Evolutionary conservation across 345 rosid genomes (phyloP), one percentile per base, ranked within the genome.

Genomic region (Eutrema yunnanense): DNA sequence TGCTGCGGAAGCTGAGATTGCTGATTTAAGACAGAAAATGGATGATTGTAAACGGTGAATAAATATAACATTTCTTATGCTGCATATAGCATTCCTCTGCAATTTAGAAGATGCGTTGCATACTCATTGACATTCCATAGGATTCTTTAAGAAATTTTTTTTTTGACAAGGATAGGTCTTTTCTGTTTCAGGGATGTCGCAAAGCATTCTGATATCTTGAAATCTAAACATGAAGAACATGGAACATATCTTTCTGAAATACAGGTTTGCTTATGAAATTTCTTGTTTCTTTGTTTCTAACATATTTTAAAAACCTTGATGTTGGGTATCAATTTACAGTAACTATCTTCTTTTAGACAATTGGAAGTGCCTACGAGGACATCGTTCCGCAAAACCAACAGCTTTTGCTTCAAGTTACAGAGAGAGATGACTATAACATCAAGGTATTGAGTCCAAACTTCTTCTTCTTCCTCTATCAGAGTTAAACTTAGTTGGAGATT

Each of bases 1-100:
- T 74, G 88, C 97, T 78, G 94, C 97, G 16, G 99, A 96, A 84
- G 97, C 98, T 64, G 99, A 92, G 82, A 90, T 96, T 86, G 94
- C 94, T 79, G 99, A 92, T 65, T 73, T 86, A 82, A 86, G 96
- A 78, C 97, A 86, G 81, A 90, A 81, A 71, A 79, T 86, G 72
- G 96, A 96, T 70, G 84, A 82, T 80, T 85, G 89, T 65, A 96
- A 82, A 84, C 87, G 98, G 99, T 92, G 49, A 74, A 40, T 37
- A 61, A 36, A 6, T 49, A 19, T 9, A 29, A 53, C 58, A 68
- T 14, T n/a, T 32, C 41, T 32, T 57, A 19, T 36, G 14, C 52
- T 62, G 30, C 64, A 44, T 51, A 14, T 9, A 38, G 43, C 40
- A 65, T 41, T 41, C 52, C 56, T 67, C 73, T 58, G 50, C 53